Conservation (phyloP, 164 flowering plant genomes). For the Berberis thunbergii region DNA sequence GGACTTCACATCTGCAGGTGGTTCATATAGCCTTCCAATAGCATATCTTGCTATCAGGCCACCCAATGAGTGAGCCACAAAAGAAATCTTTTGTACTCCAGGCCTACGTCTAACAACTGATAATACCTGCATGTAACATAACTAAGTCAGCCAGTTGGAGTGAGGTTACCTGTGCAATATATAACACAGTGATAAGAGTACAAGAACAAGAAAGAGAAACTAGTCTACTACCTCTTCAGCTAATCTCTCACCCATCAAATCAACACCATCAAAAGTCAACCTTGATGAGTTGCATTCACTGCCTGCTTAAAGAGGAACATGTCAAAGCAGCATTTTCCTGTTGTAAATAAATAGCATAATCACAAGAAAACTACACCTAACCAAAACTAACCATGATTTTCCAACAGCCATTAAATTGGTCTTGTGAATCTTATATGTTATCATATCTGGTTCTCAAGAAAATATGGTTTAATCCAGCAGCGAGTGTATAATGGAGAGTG, state of each 20-base stretch:
- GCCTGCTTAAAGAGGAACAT: neutral
- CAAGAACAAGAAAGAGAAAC: constrained; percentile 3
- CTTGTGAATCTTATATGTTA: no score
- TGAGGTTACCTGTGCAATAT: no score
- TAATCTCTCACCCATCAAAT: constrained; percentile 11
- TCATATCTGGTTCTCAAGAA: no score
- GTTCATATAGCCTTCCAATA: constrained; percentile 58
- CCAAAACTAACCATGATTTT: no score
- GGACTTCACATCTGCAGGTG: constrained; percentile 14
- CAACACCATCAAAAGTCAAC: constrained; percentile 72
- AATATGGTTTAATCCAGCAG: no score
- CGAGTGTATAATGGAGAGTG: no score
- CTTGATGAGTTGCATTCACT: neutral
- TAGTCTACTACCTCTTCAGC: constrained; percentile 1
- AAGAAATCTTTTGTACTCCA: constrained; percentile 69
- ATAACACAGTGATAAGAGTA: no score
- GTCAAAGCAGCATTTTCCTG: neutral
- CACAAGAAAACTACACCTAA: neutral
- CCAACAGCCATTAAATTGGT: no score
- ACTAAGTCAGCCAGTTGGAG: no score
- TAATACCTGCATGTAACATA: constrained; percentile 43
- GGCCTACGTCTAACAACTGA: constrained; percentile 55
- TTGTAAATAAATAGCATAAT: neutral
- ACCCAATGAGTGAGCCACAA: constrained; percentile 93
- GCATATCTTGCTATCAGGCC: constrained; percentile 95